Conservation (phyloP, 768 basidiomycete genomes). For the Rossbeevera mucosa region DNA sequence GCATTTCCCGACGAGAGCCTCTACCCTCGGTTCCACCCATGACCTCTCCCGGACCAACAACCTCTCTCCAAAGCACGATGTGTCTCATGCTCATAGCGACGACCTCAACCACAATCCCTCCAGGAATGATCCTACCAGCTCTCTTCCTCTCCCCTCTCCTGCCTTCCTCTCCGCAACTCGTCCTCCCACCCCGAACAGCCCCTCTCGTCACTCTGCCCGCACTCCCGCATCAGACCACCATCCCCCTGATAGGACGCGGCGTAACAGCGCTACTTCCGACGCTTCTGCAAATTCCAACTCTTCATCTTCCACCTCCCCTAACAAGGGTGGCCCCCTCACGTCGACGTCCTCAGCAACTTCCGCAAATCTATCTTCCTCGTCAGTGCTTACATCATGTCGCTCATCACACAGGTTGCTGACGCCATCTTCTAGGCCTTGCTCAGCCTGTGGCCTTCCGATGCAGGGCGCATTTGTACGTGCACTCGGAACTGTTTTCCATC, state of each 20-base stretch:
- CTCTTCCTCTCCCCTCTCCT: slow-evolving; percentile 41
- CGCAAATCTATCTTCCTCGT: slow-evolving; percentile 55
- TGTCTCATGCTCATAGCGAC: slow-evolving; percentile 56
- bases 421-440: slow-evolving; percentile 50
- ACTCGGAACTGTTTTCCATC: slow-evolving; percentile 86
- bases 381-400: slow-evolving; percentile 31
- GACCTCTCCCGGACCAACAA: slow-evolving; percentile 52
- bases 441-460: slow-evolving; percentile 76
- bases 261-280: slow-evolving; percentile 44
- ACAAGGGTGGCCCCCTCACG: slow-evolving; percentile 44
- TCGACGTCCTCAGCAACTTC: slow-evolving; percentile 51
- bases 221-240: slow-evolving; percentile 53
- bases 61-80: slow-evolving; percentile 33
- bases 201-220: slow-evolving; percentile 41
- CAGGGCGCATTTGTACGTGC: slow-evolving; percentile 97
- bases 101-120: slow-evolving; percentile 56
- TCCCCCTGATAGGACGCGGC: slow-evolving; percentile 45
- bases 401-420: slow-evolving; percentile 7
- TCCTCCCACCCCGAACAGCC: slow-evolving; percentile 53
- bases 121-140: slow-evolving; percentile 12
- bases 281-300: slow-evolving; percentile 54
- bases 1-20: slow-evolving; percentile 56
- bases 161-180: slow-evolving; percentile 52
- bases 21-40: slow-evolving; percentile 51
- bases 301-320: slow-evolving; percentile 39